A percentile compares a stretch with the other conserved stretches of the same genome.
Evolutionary conservation across 1,284 basidiomycete species (phyloP).

Genomic region (Butyriboletus appendiculatus): DNA sequence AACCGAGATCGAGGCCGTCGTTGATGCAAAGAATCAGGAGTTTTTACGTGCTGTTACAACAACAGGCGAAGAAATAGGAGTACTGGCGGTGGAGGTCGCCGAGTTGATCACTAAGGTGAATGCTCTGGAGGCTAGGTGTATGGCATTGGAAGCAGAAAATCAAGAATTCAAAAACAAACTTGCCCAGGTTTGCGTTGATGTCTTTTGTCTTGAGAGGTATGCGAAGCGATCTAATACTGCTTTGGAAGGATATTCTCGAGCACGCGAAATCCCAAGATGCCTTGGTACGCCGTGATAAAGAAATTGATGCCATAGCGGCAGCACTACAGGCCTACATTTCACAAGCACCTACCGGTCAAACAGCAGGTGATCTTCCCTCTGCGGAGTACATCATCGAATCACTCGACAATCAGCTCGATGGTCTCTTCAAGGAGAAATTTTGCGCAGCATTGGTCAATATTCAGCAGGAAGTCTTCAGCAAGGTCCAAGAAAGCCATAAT

Average conservation of each 20-base stretch:
- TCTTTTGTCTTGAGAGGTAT: not conserved
- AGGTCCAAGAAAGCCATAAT: constrained; percentile 38
- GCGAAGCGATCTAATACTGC: not conserved
- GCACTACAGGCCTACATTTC: constrained; percentile 42
- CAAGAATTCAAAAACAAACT: constrained; percentile 30
- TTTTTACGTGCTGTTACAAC: constrained; percentile 21
- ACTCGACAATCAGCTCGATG: constrained; percentile 42
- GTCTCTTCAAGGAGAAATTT: constrained; percentile 41
- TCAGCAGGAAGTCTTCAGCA: constrained; percentile 39
- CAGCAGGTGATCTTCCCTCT: constrained; percentile 34
- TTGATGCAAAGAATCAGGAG: constrained; percentile 20
- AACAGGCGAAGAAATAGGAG: constrained; percentile 39
- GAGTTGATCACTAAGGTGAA: constrained; percentile 36
- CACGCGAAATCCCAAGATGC: constrained; percentile 17
- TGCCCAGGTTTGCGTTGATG: constrained; percentile 29
- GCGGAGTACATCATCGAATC: constrained; percentile 44
- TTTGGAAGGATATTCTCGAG: constrained; percentile 16
- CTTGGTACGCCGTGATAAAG: constrained; percentile 23
- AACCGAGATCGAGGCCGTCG: constrained; percentile 27
- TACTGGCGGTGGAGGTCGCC: constrained; percentile 41
- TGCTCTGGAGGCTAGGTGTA: constrained; percentile 29
- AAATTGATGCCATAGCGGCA: constrained; percentile 42
- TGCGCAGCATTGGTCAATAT: constrained; percentile 39
- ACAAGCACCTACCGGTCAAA: constrained; percentile 31
- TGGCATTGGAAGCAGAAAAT: constrained; percentile 35